Percentiles rank a stretch among this genome's conserved stretches.
Conservation (phyloP, 257 asterid genomes). For the Przewalskia tangutica region DNA sequence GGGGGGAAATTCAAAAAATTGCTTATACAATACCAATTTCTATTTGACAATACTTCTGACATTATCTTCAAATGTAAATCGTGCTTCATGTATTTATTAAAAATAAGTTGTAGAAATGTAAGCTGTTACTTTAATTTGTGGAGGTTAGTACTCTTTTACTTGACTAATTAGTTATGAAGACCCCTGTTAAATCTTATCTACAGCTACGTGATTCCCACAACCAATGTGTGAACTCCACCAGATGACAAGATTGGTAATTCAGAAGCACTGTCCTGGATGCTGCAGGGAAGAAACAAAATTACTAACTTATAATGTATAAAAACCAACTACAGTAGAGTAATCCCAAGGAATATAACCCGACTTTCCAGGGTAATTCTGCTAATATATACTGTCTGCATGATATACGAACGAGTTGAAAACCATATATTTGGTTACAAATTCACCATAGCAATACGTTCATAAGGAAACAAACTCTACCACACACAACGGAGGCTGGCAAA, state of each 20-base stretch:
- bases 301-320: neutral
- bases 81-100: neutral
- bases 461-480: neutral
- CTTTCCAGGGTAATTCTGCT: neutral
- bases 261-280: neutral
- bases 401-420: neutral
- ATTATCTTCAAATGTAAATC: neutral
- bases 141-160: neutral
- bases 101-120: neutral
- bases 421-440: neutral
- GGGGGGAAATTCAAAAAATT: neutral
- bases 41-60: neutral
- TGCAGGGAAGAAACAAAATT: neutral
- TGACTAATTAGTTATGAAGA: neutral
- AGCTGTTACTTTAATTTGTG: neutral
- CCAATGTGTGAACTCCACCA: neutral
- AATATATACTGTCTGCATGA: neutral
- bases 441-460: neutral
- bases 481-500: neutral
- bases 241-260: neutral
- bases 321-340: neutral
- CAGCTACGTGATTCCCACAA: neutral
- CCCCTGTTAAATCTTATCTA: neutral
- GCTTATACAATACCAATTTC: neutral
- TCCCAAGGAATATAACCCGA: neutral